Percentiles rank a stretch among this genome's conserved stretches.
Conservation (phyloP, 1,139 yeast species). For the Candida sp. region DNA sequence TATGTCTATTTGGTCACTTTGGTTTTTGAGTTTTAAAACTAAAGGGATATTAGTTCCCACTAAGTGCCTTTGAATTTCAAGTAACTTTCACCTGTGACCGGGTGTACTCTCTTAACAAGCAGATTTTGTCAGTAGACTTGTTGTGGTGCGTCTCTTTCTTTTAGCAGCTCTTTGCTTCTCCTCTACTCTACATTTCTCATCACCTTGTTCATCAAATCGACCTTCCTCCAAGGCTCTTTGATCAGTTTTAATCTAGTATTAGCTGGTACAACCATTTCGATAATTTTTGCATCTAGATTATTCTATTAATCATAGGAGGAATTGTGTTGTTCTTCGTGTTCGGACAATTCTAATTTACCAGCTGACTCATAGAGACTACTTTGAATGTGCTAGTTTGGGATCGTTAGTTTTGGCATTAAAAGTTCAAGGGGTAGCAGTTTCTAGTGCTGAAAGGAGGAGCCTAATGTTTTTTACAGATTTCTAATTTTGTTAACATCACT, state of each 20-base stretch:
- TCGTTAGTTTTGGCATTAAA: too few relatives aligned
- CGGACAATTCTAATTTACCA: too few relatives aligned
- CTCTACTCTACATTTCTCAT: conserved; percentile 85
- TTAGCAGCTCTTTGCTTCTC: conserved; percentile 88
- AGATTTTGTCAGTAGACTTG: conserved; percentile 65
- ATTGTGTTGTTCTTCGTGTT: too few relatives aligned
- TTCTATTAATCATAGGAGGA: too few relatives aligned
- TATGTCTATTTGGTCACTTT: too few relatives aligned
- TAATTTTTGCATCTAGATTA: conserved; percentile 53
- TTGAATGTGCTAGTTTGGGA: too few relatives aligned
- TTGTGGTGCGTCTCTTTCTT: conserved; percentile 57
- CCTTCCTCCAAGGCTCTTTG: conserved; percentile 99
- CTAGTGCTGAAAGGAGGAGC: too few relatives aligned
- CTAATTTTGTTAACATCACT: too few relatives aligned
- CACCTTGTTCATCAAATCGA: conserved; percentile 83
- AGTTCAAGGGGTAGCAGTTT: too few relatives aligned
- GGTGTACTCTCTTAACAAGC: conserved; percentile 71
- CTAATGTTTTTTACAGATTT: too few relatives aligned
- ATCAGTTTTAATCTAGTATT: conserved; percentile 92
- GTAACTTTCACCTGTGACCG: conserved; percentile 72
- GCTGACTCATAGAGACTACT: too few relatives aligned
- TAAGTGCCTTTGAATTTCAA: conserved; percentile 77
- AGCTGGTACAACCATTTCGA: conserved; percentile 74
- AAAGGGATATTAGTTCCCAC: conserved; percentile 70
- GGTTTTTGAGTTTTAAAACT: too few relatives aligned